These are phyloP conservation scores for Naganishia randhawae DNA, from an alignment of 768 basidiomycete species.

Conservation along the genomic window DNA sequence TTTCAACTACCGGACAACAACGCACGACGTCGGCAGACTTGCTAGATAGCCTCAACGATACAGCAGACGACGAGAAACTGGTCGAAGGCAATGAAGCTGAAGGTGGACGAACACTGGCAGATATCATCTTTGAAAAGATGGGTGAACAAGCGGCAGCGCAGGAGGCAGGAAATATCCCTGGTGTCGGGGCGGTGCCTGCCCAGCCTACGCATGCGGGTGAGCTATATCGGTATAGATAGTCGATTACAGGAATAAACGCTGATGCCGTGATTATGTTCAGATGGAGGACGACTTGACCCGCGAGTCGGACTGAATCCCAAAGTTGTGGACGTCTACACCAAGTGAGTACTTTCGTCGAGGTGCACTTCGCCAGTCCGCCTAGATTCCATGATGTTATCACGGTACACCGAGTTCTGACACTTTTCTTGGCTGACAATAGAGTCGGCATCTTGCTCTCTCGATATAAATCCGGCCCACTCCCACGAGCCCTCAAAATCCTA, in stretches of 20 bases:
- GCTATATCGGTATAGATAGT: background rate
- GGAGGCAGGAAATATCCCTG: conserved; percentile 3
- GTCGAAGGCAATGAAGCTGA: conserved; percentile 27
- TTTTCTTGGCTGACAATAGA: conserved; percentile 54
- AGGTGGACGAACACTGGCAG: conserved; percentile 66
- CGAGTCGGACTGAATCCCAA: conserved; percentile 84
- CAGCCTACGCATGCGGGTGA: conserved; percentile 27
- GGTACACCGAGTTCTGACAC: background rate
- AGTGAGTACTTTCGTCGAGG: conserved; percentile 59
- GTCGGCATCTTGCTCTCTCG: conserved; percentile 76
- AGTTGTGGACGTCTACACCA: conserved; percentile 86
- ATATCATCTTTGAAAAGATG: conserved; percentile 93
- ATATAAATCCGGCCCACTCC: conserved; percentile 90
- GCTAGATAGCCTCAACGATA: conserved; percentile 13
- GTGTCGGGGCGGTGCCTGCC: conserved; percentile 21
- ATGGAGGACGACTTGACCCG: conserved; percentile 61
- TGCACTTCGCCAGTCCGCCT: background rate
- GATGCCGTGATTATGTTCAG: conserved; percentile 24
- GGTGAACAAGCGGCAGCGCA: conserved; percentile 60
- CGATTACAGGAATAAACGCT: conserved; percentile 15
- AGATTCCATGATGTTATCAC: background rate
- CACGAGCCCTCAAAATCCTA: conserved; percentile 96
- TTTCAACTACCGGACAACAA: conserved; percentile 65
- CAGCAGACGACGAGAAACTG: conserved; percentile 18
- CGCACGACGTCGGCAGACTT: conserved; percentile 21